Conservation (phyloP, 2,329 filamentous ascomycete genomes). For the Penicillium rolfsii region DNA sequence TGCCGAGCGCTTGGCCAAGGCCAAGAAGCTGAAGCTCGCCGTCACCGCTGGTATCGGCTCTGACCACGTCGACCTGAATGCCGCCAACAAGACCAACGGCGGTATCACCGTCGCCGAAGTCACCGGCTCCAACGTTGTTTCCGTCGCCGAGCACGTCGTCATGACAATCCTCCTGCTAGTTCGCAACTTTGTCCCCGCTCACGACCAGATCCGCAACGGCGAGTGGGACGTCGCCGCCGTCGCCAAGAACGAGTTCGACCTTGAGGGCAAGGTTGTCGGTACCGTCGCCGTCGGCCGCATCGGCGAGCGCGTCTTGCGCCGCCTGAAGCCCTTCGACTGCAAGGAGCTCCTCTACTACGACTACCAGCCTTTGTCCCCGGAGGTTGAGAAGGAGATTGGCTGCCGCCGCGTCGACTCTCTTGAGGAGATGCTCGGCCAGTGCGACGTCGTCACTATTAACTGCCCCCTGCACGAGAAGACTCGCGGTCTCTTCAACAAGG, state of each 20-base stretch:
- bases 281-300: constrained; percentile 98
- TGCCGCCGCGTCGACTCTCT: constrained; percentile 84
- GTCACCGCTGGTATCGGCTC: constrained; percentile 97
- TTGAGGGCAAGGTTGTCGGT: constrained; percentile 96
- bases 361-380: constrained; percentile 88
- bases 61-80: constrained; percentile 96
- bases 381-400: constrained; percentile 94
- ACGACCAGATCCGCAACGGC: constrained; percentile 86
- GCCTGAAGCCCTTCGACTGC: constrained; percentile 97
- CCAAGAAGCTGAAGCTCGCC: constrained; percentile 98
- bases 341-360: constrained; percentile 99
- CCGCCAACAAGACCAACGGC: constrained; percentile 97
- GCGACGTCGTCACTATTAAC: constrained; percentile 98
- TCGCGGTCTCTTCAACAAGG: constrained; percentile 95
- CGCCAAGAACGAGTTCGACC: constrained; percentile 97
- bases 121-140: constrained; percentile 97
- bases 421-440: constrained; percentile 92
- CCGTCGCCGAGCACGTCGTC: constrained; percentile 96
- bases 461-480: constrained; percentile 99
- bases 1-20: constrained; percentile 92
- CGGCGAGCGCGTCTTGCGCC: constrained; percentile 93
- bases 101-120: constrained; percentile 97
- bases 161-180: constrained; percentile 97
- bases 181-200: constrained; percentile 97
- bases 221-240: constrained; percentile 96